These are phyloP conservation scores for Candida namnaoensis DNA, from an alignment of 805 yeast genomes.

Conservation along the genomic window DNA sequence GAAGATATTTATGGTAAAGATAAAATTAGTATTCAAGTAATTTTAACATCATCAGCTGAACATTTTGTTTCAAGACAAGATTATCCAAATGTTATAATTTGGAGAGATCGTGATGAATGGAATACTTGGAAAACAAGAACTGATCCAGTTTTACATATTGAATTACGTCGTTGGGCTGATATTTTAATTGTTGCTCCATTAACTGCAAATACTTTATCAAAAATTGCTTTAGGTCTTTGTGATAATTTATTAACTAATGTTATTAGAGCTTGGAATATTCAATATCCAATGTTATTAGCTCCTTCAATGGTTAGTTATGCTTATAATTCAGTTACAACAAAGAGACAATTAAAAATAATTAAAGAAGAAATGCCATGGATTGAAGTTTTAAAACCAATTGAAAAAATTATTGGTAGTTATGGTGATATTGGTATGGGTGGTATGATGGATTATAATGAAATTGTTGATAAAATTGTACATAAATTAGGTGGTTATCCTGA, in stretches of 20 bases:
- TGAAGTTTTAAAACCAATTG: slow-evolving; percentile 88
- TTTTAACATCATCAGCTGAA: slow-evolving; percentile 79
- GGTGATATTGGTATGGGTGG: slow-evolving; percentile 99
- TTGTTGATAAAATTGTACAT: slow-evolving; percentile 76
- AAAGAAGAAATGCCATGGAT: slow-evolving; percentile 93
- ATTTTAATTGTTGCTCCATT: slow-evolving; percentile 88
- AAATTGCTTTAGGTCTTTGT: slow-evolving; percentile 84
- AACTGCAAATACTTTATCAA: slow-evolving; percentile 87
- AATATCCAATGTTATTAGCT: slow-evolving; percentile 81
- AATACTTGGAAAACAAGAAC: slow-evolving; percentile 68
- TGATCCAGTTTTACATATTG: slow-evolving; percentile 93
- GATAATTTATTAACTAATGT: slow-evolving; percentile 88
- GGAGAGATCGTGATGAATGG: slow-evolving; percentile 98
- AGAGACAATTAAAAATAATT: slow-evolving; percentile 67
- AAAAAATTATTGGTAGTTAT: slow-evolving; percentile 84
- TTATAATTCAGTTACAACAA: slow-evolving; percentile 83
- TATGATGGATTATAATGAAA: slow-evolving; percentile 96
- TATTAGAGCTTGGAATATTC: slow-evolving; percentile 91
- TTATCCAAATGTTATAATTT: slow-evolving; percentile 62
- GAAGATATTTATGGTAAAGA: slow-evolving; percentile 72
- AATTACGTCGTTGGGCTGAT: slow-evolving; percentile 95
- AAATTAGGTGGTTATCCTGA: slow-evolving; percentile 59
- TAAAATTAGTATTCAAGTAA: slow-evolving; percentile 74
- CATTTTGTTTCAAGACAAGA: slow-evolving; percentile 58
- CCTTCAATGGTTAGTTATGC: slow-evolving; percentile 95